Base-by-base conservation (phyloP, 345 rosid species). In the Camelina hispida region DNA sequence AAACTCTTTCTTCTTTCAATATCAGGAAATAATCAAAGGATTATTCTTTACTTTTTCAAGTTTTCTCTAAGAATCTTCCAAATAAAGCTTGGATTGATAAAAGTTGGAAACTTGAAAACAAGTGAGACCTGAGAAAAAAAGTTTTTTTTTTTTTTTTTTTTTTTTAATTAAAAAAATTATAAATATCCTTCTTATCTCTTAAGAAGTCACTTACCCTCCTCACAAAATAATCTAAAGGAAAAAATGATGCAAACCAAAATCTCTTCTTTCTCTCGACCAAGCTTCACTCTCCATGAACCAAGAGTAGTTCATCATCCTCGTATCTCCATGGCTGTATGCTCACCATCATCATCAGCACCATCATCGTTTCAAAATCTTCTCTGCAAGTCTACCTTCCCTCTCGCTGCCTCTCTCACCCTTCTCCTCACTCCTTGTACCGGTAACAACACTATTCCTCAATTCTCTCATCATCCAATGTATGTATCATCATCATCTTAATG, bases 381-480 rank as follows among this genome's bases (percentile, higher is more conserved):
- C 50, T 79, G 30, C 72, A 84, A 83, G 30, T 82, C 89, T 25
- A 58, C 82, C 57, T 54, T 79, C 61, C 93, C 97, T 76, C 48
- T 91, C 48, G 89, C 88, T 71, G 89, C 87, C 82, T 87, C 98
- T 34, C 81, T 82, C 71, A 82, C 89, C 71, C 75, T 93, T 50
- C 82, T 93, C 77, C 82, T 91, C 72, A 86, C 88, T 53, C 86
- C 96, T 28, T 51, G 55, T 74, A 84, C 96, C 59, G 98, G 98
- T 91, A 78, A 54, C 50, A 3, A 30, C 52, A 13, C 23, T 23
- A 14, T 18, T 56, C 14, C 43, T 18, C 58, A 42, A 18, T 23
- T 11, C 56, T 47, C 15, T 0, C 0, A 0, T 7, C 22, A 34
- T 69, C 35, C 48, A 73, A 23, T 4, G 14, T 20, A 20, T 2